Base-by-base conservation (phyloP, 371 early-diverging fungal species). In the Ecytonucleospora hepatopenaei region DNA sequence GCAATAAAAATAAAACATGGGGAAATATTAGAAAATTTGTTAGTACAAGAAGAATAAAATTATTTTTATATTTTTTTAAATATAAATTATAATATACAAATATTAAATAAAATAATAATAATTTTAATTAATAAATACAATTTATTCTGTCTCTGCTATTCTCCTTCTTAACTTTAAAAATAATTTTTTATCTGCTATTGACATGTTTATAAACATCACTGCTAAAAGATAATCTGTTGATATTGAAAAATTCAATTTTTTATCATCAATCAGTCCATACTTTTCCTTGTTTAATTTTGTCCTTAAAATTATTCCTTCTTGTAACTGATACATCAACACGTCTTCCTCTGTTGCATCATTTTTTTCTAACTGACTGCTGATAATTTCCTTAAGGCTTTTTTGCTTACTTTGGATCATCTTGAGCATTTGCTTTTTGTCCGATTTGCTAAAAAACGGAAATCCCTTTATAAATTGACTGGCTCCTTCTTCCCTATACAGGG, bases 1-100 rank as follows among this genome's bases (percentile, higher is more conserved):
- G 33, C 68, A 17, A 54, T 27, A 0, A 71, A 68, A n/a, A 75
- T 75, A 1, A 75, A 71, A 46, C 61, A 63, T 40, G 75, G 75
- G 2, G 75, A 75, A 68, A 62, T 71, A 33, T 48, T 73, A 3
- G 48, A 31, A 17, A 62, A 69, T 53, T 54, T 5, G n/a, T n/a
- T n/a, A n/a, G n/a, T n/a, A n/a, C n/a, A n/a, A n/a, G n/a, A n/a
- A n/a, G n/a, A n/a, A n/a, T n/a, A n/a, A 40, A 12, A 12, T 40
- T 12, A 40, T 40, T 40, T 12, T 12, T 40, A 8, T 12, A 40
- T 40, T 40, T 40, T 12, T 40, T 40, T 8, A 8, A n/a, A 12
- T n/a, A 40, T 40, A 8, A 12, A 40, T n/a, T n/a, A 40, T 8
- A 40, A 40, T 40, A 40, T 40, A n/a, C n/a, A n/a, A n/a, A n/a